phyloP scores from a whole-genome alignment of 352 stramenopile genomes.

The Aphanomyces invadans region DNA sequence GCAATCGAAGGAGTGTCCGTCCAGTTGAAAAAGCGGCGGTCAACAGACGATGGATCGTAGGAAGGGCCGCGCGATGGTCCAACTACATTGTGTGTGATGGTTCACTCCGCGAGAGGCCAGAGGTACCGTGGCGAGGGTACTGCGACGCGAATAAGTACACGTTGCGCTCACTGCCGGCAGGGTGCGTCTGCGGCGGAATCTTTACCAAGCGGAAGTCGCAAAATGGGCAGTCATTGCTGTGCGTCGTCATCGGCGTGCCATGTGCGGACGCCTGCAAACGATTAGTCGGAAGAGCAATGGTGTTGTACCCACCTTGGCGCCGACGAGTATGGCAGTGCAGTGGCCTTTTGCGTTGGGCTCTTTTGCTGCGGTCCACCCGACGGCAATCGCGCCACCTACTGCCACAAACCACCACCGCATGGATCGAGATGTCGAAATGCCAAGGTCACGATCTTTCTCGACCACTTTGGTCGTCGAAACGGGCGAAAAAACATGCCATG shows the following conservation, averaged over 20 bases:
- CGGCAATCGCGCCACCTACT: background rate
- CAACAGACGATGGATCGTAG: constrained; percentile 52
- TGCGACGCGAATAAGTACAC: constrained; percentile 48
- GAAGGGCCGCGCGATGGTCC: constrained; percentile 43
- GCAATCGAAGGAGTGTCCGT: constrained; percentile 49
- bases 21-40: constrained; percentile 68
- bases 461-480: no score
- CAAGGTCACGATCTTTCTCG: no score
- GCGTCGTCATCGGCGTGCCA: constrained; percentile 71
- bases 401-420: background rate
- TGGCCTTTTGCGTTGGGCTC: constrained; percentile 27
- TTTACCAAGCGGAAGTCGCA: constrained; percentile 81
- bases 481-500: no score
- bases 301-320: constrained; percentile 42
- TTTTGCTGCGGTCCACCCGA: background rate
- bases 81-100: constrained; percentile 30
- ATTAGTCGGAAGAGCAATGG: background rate
- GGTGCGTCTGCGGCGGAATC: constrained; percentile 52
- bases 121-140: constrained; percentile 69
- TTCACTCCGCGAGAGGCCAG: background rate
- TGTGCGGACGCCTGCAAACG: constrained; percentile 46
- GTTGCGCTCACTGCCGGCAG: constrained; percentile 37
- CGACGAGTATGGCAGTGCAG: constrained; percentile 75
- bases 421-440: no score
- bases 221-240: constrained; percentile 78